Evolutionary conservation across 805 yeast genomes (phyloP), one percentile per base, ranked within the genome.

Genomic region (Sugiyamaella smithiae): DNA sequence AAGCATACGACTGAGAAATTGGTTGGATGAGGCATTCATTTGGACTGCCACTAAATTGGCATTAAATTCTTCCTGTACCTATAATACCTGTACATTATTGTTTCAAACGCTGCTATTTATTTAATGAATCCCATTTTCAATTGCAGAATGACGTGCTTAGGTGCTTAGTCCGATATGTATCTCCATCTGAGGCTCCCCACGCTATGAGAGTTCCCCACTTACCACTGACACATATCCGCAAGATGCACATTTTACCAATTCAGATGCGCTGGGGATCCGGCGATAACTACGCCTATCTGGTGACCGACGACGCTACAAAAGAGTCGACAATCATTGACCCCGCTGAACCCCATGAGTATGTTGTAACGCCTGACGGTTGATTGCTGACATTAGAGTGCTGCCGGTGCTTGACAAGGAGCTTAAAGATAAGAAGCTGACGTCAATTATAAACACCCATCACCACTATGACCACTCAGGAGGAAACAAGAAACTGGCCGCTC

Each of bases 201-300:
- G n/a, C n/a, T n/a, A n/a, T n/a, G n/a, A n/a, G n/a, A n/a, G n/a
- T n/a, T n/a, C n/a, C n/a, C n/a, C n/a, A n/a, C n/a, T n/a, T n/a
- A n/a, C n/a, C n/a, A n/a, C n/a, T n/a, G n/a, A n/a, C n/a, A n/a
- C n/a, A n/a, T 11, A 6, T 14, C 28, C 33, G 50, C 22, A 46
- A 40, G 8, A 93, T 93, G 99, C 93, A 87, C 58, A 77, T 93
- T 49, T 75, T 80, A 57, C 69, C 84, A 25, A 79, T 93, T 57
- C 90, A 91, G 47, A 90, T 90, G 96, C 80, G 97, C 67, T 91
- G 98, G 97, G 88, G 91, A 46, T 64, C 80, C 22, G 96, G 97
- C 47, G 93, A 91, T 63, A 93, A 93, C 71, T 93, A 90, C 68
- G 77, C 90, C 58, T 93, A 93, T 64, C 65, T 90, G 7, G 64